Base-by-base conservation (phyloP, 345 rosid genomes). In the Sisymbrium altissimum region DNA sequence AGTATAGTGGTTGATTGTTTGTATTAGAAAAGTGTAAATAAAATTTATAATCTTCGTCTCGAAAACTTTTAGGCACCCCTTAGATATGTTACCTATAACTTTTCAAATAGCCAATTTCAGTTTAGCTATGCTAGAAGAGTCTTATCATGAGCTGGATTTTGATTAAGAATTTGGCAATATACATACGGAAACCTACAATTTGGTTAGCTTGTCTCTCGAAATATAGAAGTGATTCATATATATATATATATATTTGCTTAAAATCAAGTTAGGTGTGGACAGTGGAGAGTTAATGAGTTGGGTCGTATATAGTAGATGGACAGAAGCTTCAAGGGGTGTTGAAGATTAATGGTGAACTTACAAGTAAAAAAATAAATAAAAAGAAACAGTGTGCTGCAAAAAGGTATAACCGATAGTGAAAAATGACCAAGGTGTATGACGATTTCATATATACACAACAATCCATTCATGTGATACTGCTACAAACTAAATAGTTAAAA, bases 251-350 rank as follows among this genome's bases (percentile, higher is more conserved):
- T 35, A 66, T 38, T 38, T 48, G 19, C 62, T 18, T 29, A 29
- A 19, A 59, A 59, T 19, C 29, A 67, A 39, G 68, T 58, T 67
- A 30, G 54, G 78, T 74, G 73, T 59, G 32, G 32, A 49, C 36
- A 49, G 62, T 59, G 32, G 32, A 49, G 44, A 49, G 62, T 59
- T 58, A 67, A 67, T 74, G 73, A 66, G 73, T 74, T 67, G 62
- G 78, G 73, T 74, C 54, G 72, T 66, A 55, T 29, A n/a, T n/a
- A n/a, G 38, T 58, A 21, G 18, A 58, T 29, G 45, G 12, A 55
- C 33, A 27, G 62, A 35, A 27, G 71, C 66, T 73, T 35, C 23
- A n/a, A 6, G 63, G 63, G 12, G 19, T 21, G 11, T 18, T 35
- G 15, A 46, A 39, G 14, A 44, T 35, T 38, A 35, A 33, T 25